Evolutionary conservation across 768 basidiomycete genomes (phyloP).

Genomic region (Mycena galopus): DNA sequence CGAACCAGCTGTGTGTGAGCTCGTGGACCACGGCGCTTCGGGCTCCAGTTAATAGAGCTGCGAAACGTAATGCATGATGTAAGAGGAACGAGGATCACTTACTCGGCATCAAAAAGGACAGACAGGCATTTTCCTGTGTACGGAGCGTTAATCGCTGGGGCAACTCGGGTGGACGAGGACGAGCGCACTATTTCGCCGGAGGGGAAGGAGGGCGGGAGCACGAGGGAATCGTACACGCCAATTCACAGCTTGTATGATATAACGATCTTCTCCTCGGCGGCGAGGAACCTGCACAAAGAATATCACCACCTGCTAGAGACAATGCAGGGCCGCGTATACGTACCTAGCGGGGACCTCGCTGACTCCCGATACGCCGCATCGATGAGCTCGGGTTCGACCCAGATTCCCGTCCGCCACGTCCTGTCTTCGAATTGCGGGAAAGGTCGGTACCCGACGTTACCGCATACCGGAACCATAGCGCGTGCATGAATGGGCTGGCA

Average conservation of each 20-base stretch:
- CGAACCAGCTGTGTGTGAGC: slow-evolving; percentile 90
- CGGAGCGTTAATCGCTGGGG: slow-evolving; percentile 3
- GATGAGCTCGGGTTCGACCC: slow-evolving; percentile 91
- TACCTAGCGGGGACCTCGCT: slow-evolving; percentile 86
- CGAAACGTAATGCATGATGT: background rate
- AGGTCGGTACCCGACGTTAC: slow-evolving; percentile 80
- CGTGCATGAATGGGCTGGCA: slow-evolving; percentile 94
- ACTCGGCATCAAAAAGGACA: slow-evolving; percentile 93
- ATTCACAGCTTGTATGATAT: slow-evolving; percentile 86
- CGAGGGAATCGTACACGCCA: slow-evolving; percentile 89
- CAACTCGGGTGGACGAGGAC: background rate
- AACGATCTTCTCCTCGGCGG: slow-evolving; percentile 80
- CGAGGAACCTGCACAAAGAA: slow-evolving; percentile 70
- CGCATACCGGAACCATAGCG: slow-evolving; percentile 79
- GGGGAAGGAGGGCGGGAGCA: slow-evolving; percentile 94
- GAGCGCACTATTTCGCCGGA: slow-evolving; percentile 87
- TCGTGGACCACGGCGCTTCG: slow-evolving; percentile 92
- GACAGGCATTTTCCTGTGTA: slow-evolving; percentile 93
- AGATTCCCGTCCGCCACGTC: slow-evolving; percentile 85
- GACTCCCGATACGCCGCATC: slow-evolving; percentile 87
- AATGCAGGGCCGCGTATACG: background rate
- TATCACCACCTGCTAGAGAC: no score
- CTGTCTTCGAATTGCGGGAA: slow-evolving; percentile 73
- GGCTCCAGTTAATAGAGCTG: slow-evolving; percentile 82
- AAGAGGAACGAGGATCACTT: slow-evolving; percentile 36